Evolutionary conservation across 805 yeast species (phyloP).

Genomic region (Suhomyces sp.): DNA sequence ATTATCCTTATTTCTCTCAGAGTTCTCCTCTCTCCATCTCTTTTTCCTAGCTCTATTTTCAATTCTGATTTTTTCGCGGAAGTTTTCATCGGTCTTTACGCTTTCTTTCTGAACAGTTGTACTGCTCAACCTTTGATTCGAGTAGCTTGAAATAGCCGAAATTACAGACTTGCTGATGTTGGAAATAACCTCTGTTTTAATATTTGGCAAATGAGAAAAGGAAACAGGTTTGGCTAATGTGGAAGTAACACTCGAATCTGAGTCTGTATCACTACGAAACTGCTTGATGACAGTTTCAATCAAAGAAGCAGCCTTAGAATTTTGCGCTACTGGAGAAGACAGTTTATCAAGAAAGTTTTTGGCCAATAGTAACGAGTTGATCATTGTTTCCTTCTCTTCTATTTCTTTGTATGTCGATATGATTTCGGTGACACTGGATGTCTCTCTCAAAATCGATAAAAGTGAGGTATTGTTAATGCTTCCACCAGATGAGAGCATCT

Average conservation of each 20-base stretch:
- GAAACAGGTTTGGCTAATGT: not conserved
- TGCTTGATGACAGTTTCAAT: constrained; percentile 22
- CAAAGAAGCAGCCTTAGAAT: constrained; percentile 19
- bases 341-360: constrained; percentile 25
- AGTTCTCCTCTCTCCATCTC: constrained; percentile 79
- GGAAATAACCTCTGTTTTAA: constrained; percentile 6
- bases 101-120: constrained; percentile 22
- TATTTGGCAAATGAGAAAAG: not conserved
- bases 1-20: constrained; percentile 79
- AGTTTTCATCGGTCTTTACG: constrained; percentile 30
- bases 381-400: constrained; percentile 21
- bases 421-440: constrained; percentile 18
- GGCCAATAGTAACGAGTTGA: constrained; percentile 31
- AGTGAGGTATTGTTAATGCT: constrained; percentile 6
- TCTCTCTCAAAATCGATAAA: constrained; percentile 11
- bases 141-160: constrained; percentile 8
- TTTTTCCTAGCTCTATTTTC: constrained; percentile 78
- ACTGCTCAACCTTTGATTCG: constrained; percentile 12
- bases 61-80: constrained; percentile 55
- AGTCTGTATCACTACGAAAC: constrained; percentile 9
- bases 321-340: constrained; percentile 9
- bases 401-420: constrained; percentile 20
- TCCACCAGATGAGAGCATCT: constrained; percentile 20
- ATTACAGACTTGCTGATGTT: constrained; percentile 9
- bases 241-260: not conserved